Evolutionary conservation across 2,329 filamentous ascomycete species (phyloP).

Genomic region (Furcasterigmium sp.): DNA sequence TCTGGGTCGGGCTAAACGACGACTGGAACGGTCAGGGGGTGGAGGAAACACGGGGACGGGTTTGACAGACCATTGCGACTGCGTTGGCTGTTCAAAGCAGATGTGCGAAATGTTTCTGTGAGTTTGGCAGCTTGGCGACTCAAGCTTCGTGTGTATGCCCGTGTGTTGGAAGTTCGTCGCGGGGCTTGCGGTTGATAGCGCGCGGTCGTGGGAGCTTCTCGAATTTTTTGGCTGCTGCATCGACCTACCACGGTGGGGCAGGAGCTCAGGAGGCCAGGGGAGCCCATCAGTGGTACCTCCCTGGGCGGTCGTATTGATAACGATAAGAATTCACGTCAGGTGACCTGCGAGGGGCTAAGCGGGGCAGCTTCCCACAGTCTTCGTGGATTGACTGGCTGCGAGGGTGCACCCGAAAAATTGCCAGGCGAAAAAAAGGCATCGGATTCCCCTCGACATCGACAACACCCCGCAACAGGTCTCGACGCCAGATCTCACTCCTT

Average conservation of each 20-base stretch:
- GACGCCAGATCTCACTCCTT: too few species aligned
- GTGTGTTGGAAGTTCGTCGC: neutral
- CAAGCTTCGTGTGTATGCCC: neutral
- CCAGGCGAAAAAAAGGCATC: constrained; percentile 3
- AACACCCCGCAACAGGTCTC: constrained; percentile 6
- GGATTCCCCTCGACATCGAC: neutral
- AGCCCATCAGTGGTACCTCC: too few species aligned
- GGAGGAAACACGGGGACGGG: constrained; percentile 12
- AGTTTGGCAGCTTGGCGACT: neutral
- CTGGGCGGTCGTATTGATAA: neutral
- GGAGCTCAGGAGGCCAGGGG: neutral
- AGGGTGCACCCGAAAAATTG: constrained; percentile 4
- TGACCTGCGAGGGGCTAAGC: constrained; percentile 5
- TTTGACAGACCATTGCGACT: too few species aligned
- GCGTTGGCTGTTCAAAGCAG: neutral
- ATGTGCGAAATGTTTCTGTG: neutral
- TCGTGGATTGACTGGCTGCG: constrained; percentile 1
- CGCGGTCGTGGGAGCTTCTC: constrained; percentile 3
- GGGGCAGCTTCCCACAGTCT: constrained; percentile 3
- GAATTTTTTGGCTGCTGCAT: constrained; percentile 3
- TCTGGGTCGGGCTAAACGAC: constrained; percentile 86
- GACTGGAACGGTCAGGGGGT: constrained; percentile 23
- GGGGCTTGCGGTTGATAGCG: neutral
- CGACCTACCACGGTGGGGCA: constrained; percentile 1
- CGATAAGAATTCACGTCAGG: constrained; percentile 1